Evolutionary conservation across 495 filamentous ascomycete species (phyloP).

Genomic region (Penicillium egyptiacum): DNA sequence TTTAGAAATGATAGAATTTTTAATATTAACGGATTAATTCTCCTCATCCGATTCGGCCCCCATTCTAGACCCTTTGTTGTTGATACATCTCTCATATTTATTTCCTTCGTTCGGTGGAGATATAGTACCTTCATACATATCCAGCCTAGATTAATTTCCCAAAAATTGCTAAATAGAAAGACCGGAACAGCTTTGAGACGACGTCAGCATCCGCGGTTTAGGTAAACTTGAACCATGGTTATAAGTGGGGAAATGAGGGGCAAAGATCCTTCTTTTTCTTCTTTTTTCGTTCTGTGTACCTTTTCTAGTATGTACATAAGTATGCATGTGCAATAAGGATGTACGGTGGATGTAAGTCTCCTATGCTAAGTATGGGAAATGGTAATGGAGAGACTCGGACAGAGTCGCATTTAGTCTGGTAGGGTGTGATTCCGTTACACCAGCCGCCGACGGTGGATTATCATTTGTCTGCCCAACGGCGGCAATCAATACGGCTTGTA

Average conservation of each 20-base stretch:
- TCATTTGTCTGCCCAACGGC: constrained; percentile 12
- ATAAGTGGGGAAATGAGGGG: constrained; percentile 3
- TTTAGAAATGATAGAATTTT: background rate
- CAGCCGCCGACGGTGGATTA: background rate
- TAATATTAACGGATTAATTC: background rate
- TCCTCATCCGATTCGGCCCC: no score
- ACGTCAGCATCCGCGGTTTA: background rate
- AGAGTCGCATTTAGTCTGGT: background rate
- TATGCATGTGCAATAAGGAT: no score
- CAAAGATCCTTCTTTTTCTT: background rate
- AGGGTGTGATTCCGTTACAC: constrained; percentile 5
- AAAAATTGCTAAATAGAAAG: background rate
- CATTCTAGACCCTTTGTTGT: constrained; percentile 1
- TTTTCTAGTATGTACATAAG: background rate
- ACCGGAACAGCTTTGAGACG: background rate
- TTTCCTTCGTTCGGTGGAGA: background rate
- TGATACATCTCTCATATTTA: background rate
- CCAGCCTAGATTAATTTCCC: background rate
- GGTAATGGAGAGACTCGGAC: background rate
- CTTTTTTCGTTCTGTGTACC: constrained; percentile 2
- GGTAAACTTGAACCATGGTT: background rate
- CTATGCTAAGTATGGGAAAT: background rate
- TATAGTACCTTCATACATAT: background rate
- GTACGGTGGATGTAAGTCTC: background rate
- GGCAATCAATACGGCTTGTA: background rate